phyloP scores from a whole-genome alignment of 2,329 filamentous ascomycete genomes.

The Aspergillus flavus region DNA sequence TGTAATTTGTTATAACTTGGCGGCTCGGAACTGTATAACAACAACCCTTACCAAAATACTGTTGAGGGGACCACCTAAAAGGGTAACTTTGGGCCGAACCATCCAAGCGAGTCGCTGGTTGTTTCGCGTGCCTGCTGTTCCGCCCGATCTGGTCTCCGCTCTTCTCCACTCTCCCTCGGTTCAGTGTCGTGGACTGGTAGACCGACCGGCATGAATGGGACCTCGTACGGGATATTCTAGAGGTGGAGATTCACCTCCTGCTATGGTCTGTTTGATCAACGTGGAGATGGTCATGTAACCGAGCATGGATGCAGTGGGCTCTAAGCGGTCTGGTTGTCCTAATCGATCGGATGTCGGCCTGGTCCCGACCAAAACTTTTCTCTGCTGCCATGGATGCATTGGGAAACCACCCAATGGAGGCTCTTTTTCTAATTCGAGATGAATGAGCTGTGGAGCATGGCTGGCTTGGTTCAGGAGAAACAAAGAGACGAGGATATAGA shows the following conservation, averaged over 20 bases:
- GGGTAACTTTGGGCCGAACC: not conserved
- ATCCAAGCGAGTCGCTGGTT: not conserved
- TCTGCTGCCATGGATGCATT: not conserved
- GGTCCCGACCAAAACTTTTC: not conserved
- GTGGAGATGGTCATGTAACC: not conserved
- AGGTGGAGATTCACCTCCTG: not conserved
- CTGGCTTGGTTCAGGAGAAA: not conserved
- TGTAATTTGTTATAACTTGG: not conserved
- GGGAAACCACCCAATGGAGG: not conserved
- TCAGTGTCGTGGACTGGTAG: not conserved
- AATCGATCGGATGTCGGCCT: not conserved
- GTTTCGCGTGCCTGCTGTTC: not conserved
- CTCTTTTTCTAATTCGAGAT: not conserved
- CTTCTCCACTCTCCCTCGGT: not conserved
- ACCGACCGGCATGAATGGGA: not conserved
- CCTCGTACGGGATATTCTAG: not conserved
- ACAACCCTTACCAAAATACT: not conserved
- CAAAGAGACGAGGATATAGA: not conserved
- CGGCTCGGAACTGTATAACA: not conserved
- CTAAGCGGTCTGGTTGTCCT: not conserved
- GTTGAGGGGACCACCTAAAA: not conserved
- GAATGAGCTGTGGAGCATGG: not conserved
- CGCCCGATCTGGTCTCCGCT: constrained; percentile 1
- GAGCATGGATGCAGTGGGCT: not conserved
- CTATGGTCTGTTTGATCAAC: not conserved